These are phyloP conservation scores for Urtica urens DNA, from an alignment of 306 rosid genomes.

Conservation along the genomic window DNA sequence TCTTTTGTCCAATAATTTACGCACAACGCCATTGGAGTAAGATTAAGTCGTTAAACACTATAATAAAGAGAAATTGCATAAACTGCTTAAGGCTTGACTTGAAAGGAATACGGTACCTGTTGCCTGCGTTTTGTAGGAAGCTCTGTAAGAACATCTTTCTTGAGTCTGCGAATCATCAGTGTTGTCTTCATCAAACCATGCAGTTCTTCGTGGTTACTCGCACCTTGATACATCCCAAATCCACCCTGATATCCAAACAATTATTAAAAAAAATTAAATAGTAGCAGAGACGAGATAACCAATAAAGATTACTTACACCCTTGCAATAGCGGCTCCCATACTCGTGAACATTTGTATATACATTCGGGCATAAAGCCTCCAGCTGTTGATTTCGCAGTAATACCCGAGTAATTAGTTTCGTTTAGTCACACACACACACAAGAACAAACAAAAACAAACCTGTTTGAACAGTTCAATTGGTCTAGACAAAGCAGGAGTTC, in stretches of 20 bases:
- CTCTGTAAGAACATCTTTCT: constrained; percentile 81
- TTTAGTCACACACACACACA: constrained; percentile 3
- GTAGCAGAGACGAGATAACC: background rate
- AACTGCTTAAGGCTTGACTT: background rate
- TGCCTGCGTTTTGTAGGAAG: constrained; percentile 96
- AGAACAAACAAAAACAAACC: constrained; percentile 29
- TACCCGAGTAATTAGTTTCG: constrained; percentile 22
- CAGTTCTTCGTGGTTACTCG: constrained; percentile 94
- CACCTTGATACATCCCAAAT: constrained; percentile 92
- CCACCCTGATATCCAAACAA: constrained; percentile 38
- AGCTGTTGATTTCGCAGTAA: constrained; percentile 40
- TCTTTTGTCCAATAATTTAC: background rate
- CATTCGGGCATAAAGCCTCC: constrained; percentile 93
- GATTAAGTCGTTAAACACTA: too few relatives aligned
- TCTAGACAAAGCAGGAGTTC: constrained; percentile 96
- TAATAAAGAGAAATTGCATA: too few relatives aligned
- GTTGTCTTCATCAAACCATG: constrained; percentile 93
- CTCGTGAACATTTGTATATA: constrained; percentile 73
- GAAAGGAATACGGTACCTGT: constrained; percentile 62
- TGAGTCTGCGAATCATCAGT: constrained; percentile 87
- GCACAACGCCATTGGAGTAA: background rate
- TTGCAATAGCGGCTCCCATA: constrained; percentile 90
- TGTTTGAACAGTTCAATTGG: constrained; percentile 90
- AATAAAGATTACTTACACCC: constrained; percentile 67
- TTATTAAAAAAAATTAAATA: background rate